These are phyloP conservation scores for Cupressus sempervirens DNA, from an alignment of 75 land plant species.

Conservation along the genomic window DNA sequence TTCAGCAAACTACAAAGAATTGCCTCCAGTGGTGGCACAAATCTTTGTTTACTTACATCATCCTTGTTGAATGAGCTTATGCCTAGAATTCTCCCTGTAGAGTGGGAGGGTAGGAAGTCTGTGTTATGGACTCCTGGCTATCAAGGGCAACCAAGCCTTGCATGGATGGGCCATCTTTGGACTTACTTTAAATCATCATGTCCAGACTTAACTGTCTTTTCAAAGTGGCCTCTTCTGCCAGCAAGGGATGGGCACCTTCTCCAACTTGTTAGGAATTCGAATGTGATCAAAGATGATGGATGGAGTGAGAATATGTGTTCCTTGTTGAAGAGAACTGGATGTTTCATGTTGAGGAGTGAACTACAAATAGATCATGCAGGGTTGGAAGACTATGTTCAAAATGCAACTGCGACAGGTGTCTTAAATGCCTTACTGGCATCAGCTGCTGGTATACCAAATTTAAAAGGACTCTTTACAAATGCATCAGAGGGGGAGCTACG, in stretches of 20 bases:
- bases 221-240: conserved; percentile 86
- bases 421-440: conserved; percentile 60
- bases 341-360: conserved; percentile 55
- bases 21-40: conserved; percentile 50
- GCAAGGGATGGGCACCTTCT: conserved; percentile 52
- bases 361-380: conserved; percentile 64
- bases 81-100: conserved; percentile 59
- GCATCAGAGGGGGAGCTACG: conserved; percentile 59
- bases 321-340: conserved; percentile 63
- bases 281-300: conserved; percentile 66
- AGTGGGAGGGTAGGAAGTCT: conserved; percentile 63
- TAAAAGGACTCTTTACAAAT: conserved; percentile 39
- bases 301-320: conserved; percentile 94
- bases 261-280: conserved; percentile 55
- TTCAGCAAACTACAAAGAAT: conserved; percentile 44
- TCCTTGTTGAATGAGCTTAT: conserved; percentile 61
- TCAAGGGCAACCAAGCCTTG: conserved; percentile 65
- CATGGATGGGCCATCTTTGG: conserved; percentile 83
- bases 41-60: conserved; percentile 58
- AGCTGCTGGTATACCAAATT: conserved; percentile 28
- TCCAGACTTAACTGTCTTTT: conserved; percentile 59
- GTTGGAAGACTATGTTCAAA: conserved; percentile 67
- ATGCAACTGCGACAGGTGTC: conserved; percentile 69
- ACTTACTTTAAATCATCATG: conserved; percentile 54
- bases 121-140: conserved; percentile 65